phyloP scores from a whole-genome alignment of 2,329 filamentous ascomycete species.

The Stagonosporopsis cucurbitacearum region DNA sequence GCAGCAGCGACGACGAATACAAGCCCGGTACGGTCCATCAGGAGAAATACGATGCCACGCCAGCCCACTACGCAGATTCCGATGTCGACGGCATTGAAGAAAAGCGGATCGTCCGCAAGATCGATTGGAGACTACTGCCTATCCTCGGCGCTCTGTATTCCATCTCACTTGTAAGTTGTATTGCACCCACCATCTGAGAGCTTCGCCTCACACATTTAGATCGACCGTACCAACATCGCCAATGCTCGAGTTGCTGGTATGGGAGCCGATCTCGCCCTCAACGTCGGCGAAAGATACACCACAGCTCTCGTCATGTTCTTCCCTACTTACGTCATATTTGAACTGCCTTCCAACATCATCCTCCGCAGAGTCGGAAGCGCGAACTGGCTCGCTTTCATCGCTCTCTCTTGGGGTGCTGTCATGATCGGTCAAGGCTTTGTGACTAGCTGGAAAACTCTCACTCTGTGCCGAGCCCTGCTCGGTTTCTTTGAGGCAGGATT shows the following conservation, averaged over 20 bases:
- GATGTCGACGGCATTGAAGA: slow-evolving; percentile 27
- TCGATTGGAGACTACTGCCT: slow-evolving; percentile 49
- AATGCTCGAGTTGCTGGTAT: slow-evolving; percentile 40
- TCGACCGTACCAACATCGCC: slow-evolving; percentile 21
- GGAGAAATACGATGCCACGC: slow-evolving; percentile 15
- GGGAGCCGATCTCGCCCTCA: slow-evolving; percentile 30
- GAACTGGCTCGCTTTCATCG: slow-evolving; percentile 37
- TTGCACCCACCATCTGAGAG: background rate
- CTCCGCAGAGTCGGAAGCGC: slow-evolving; percentile 36
- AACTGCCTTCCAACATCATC: slow-evolving; percentile 34
- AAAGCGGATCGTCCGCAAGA: slow-evolving; percentile 34
- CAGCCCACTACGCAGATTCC: background rate
- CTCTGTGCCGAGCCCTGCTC: slow-evolving; percentile 30
- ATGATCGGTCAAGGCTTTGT: slow-evolving; percentile 39
- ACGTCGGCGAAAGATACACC: slow-evolving; percentile 33
- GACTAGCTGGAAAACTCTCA: slow-evolving; percentile 31
- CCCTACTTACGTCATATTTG: slow-evolving; percentile 33
- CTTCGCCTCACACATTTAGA: background rate
- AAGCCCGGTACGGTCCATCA: slow-evolving; percentile 16
- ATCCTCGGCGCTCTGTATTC: slow-evolving; percentile 50
- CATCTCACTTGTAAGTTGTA: slow-evolving; percentile 47
- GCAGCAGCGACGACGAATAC: slow-evolving; percentile 23
- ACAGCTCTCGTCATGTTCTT: slow-evolving; percentile 37
- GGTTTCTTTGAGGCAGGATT: slow-evolving; percentile 37
- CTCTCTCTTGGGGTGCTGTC: slow-evolving; percentile 33